Evolutionary conservation across 805 yeast species (phyloP), one percentile per base, ranked within the genome.

Genomic region (Metschnikowia borealis): DNA sequence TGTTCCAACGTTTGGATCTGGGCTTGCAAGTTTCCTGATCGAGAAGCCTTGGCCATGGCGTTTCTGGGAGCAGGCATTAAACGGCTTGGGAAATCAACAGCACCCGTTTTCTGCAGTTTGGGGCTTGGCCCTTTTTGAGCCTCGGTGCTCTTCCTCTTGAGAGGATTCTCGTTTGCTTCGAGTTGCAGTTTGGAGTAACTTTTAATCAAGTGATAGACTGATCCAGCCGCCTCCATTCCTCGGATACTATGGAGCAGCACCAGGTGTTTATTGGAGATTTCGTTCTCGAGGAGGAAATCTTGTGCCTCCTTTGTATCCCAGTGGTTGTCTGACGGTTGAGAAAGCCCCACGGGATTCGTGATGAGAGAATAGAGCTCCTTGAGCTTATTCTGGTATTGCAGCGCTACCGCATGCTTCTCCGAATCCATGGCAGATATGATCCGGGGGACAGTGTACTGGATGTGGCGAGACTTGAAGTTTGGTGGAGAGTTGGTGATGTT

Each of bases 1-100:
- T 62, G 60, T 36, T 58, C 60, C 10, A 61, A 46, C 2, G 59
- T 58, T 36, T 52, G 62, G 43, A 55, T 55, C 46, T 62, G 66
- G 14, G 62, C 54, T 50, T 54, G 54, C 21, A 64, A 43, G 17
- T 53, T 50, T 31, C 44, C 47, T 1, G 54, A 47, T 5, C 17
- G 18, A 7, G 48, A 36, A 23, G 34, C 42, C 38, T 18, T 40
- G 8, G 32, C 36, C n/a, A 8, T 7, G 1, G 20, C 11, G 3
- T 7, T 7, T 5, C 26, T 21, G 7, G 32, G 7, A 1, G 26
- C 48, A 10, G 53, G 49, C 51, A 48, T 49, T 20, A 44, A 36
- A 8, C 58, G 48, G 31, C 55, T 47, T 6, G 57, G 58, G 5
- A 38, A 44, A 7, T 53, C 52, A 5, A 43, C 38, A 3, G 47